Evolutionary conservation across 2,329 filamentous ascomycete species (phyloP).

Genomic region (Sporothrix mexicana): DNA sequence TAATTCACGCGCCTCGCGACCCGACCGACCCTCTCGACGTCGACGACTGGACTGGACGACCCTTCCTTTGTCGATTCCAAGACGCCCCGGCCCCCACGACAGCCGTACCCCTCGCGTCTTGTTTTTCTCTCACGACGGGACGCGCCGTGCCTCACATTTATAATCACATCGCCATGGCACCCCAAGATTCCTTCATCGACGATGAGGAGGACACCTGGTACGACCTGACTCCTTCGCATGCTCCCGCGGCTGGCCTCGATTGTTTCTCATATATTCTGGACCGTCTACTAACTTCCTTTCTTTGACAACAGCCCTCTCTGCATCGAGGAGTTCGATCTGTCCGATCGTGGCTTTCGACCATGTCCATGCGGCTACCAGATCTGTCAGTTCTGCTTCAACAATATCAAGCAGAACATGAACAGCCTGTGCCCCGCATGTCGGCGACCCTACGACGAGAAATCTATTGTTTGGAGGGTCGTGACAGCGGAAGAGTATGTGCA

Average conservation of each 20-base stretch:
- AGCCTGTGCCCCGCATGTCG: conserved; percentile 96
- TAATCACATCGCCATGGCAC: conserved; percentile 59
- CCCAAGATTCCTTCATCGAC: conserved; percentile 73
- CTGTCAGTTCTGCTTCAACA: conserved; percentile 99
- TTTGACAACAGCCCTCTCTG: conserved; percentile 77
- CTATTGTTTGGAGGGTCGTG: conserved; percentile 95
- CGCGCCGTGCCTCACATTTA: conserved; percentile 26
- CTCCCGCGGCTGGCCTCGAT: conserved; percentile 4
- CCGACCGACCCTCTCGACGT: conserved; percentile 3
- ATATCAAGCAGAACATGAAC: conserved; percentile 98
- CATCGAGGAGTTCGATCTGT: conserved; percentile 98
- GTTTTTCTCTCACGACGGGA: neutral
- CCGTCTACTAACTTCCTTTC: conserved; percentile 36
- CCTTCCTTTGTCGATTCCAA: neutral
- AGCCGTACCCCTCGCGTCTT: conserved; percentile 6
- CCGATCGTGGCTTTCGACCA: conserved; percentile 94
- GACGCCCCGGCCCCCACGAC: conserved; percentile 1
- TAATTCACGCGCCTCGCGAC: conserved; percentile 24
- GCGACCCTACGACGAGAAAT: conserved; percentile 93
- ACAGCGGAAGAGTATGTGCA: conserved; percentile 86
- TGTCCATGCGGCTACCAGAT: conserved; percentile 99
- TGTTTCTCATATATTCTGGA: neutral
- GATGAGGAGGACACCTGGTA: conserved; percentile 75
- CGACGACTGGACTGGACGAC: conserved; percentile 1
- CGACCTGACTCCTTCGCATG: conserved; percentile 37